Conservation (phyloP, 805 yeast species). For the Sugiyamaella boreocaroliniensis region DNA sequence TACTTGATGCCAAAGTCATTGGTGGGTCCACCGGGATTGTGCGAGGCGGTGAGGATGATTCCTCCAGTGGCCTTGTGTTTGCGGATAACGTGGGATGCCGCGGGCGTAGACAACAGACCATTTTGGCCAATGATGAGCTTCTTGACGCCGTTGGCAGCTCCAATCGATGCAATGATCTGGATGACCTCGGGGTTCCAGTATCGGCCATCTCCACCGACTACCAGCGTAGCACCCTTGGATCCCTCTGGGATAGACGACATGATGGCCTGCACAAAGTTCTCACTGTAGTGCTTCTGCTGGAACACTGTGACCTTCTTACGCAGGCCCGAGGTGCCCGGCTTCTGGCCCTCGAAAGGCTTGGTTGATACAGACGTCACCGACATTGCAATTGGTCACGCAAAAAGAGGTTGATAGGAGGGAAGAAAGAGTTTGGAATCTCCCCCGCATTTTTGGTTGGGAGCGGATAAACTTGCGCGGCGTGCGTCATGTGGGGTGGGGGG, state of each 20-base stretch:
- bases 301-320: constrained; percentile 86
- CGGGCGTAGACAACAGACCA: constrained; percentile 91
- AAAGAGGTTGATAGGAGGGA: neutral
- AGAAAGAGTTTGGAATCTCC: neutral
- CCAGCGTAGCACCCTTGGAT: constrained; percentile 60
- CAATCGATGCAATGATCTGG: constrained; percentile 72
- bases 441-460: neutral
- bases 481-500: no score
- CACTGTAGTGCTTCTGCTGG: constrained; percentile 74
- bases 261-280: constrained; percentile 86
- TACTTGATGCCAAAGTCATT: constrained; percentile 94
- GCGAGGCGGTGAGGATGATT: constrained; percentile 91
- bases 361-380: constrained; percentile 37
- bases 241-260: constrained; percentile 90
- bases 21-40: constrained; percentile 94
- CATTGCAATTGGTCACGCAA: neutral
- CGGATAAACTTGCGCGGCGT: neutral
- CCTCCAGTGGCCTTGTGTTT: constrained; percentile 74
- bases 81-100: constrained; percentile 90
- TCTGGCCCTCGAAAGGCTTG: constrained; percentile 78
- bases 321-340: constrained; percentile 96
- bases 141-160: constrained; percentile 86
- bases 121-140: constrained; percentile 81
- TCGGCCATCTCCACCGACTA: constrained; percentile 96
- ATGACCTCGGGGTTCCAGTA: constrained; percentile 78